Base-by-base conservation (phyloP, 306 rosid species). In the Gastrolobium bilobum region DNA sequence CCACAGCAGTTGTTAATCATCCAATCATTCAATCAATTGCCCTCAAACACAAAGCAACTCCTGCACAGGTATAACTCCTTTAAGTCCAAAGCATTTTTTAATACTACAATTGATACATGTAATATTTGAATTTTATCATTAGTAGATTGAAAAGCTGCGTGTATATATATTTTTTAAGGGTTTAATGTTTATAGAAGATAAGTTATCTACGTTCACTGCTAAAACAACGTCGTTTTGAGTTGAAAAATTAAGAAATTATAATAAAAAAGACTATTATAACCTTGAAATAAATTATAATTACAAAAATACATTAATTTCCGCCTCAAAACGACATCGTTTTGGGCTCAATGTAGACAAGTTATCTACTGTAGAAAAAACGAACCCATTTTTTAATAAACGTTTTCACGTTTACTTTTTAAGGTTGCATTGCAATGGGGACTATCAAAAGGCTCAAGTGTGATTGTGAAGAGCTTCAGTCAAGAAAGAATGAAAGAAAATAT, bases 351-450 rank as follows among this genome's bases (percentile, higher is more conserved):
- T n/a, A n/a, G n/a, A n/a, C n/a, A n/a, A n/a, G n/a, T n/a, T n/a
- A n/a, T n/a, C n/a, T n/a, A n/a, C n/a, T n/a, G n/a, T n/a, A n/a
- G n/a, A n/a, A n/a, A n/a, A n/a, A n/a, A n/a, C n/a, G n/a, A n/a
- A n/a, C n/a, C n/a, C n/a, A n/a, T 20, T 20, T 42, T 38, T 47
- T 73, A 38, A 68, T 54, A 7, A 31, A 5, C 0, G 11, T 10
- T 67, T 68, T 51, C 0, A 5, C 10, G 62, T 0, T 46, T 4
- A 14, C 40, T 53, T 38, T 44, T 84, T 43, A 56, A 94, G 98
- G 92, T 94, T 76, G 94, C 97, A 48, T 77, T 94, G 40, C 68
- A 76, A 48, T 94, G 99, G 99, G 97, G 92, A 54, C 56, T 94
- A 43, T 88, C 86, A 70, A 91, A 86, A 75, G 93, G 95, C 6